Evolutionary conservation across 2,329 filamentous ascomycete species (phyloP).

Genomic region (Pseudopithomyces chartarum): DNA sequence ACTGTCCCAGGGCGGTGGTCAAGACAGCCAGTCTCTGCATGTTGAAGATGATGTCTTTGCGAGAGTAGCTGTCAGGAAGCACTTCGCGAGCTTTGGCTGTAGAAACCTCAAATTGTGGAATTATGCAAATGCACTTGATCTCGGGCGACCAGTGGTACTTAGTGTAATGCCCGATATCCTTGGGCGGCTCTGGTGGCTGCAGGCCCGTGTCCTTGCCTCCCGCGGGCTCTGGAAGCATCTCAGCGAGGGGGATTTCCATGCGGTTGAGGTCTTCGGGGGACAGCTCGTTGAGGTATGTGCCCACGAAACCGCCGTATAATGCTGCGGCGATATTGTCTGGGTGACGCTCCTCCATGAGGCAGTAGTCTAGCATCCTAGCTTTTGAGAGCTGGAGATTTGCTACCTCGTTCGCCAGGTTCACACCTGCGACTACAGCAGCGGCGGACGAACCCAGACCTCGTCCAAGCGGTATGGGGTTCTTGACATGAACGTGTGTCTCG

Average conservation of each 20-base stretch:
- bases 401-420: slow-evolving; percentile 89
- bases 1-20: slow-evolving; percentile 85
- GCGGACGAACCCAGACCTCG: slow-evolving; percentile 94
- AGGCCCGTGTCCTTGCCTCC: slow-evolving; percentile 90
- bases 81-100: slow-evolving; percentile 89
- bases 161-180: slow-evolving; percentile 93
- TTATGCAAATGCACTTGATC: slow-evolving; percentile 96
- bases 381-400: slow-evolving; percentile 78
- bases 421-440: slow-evolving; percentile 92
- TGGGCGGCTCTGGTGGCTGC: slow-evolving; percentile 83
- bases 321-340: slow-evolving; percentile 76
- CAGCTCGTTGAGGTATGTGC: slow-evolving; percentile 92
- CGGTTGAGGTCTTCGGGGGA: slow-evolving; percentile 86
- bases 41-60: slow-evolving; percentile 92
- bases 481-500: slow-evolving; percentile 88
- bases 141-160: slow-evolving; percentile 92
- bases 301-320: slow-evolving; percentile 94
- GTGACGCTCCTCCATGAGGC: slow-evolving; percentile 83
- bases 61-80: slow-evolving; percentile 77
- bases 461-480: slow-evolving; percentile 92
- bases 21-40: slow-evolving; percentile 91
- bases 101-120: slow-evolving; percentile 94
- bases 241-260: slow-evolving; percentile 90
- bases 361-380: slow-evolving; percentile 90
- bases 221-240: slow-evolving; percentile 87